Conservation (phyloP, 768 basidiomycete species). For the Termitomyces sp. region DNA sequence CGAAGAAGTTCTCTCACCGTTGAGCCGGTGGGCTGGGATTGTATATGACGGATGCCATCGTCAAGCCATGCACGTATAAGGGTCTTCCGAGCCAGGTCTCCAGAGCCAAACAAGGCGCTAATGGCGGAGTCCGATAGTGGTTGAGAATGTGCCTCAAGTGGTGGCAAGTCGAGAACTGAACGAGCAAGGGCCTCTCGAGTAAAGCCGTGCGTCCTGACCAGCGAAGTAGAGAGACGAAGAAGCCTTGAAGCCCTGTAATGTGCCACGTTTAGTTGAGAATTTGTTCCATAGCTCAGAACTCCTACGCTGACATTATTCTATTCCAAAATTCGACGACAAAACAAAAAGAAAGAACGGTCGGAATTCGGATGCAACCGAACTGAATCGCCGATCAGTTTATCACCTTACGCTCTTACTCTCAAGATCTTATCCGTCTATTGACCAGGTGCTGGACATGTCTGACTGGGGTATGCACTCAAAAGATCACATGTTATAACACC, state of each 20-base stretch:
- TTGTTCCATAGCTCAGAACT: not conserved
- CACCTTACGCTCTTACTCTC: conserved; percentile 2
- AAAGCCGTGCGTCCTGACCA: conserved; percentile 68
- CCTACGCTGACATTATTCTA: conserved; percentile 16
- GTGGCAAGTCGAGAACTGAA: conserved; percentile 55
- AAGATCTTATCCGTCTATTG: conserved; percentile 12
- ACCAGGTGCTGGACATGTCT: conserved; percentile 26
- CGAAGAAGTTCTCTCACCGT: conserved; percentile 51
- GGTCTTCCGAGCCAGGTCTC: conserved; percentile 59
- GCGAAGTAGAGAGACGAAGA: conserved; percentile 58
- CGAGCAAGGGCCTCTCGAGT: conserved; percentile 66
- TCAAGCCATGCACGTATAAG: conserved; percentile 75
- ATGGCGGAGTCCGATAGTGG: conserved; percentile 72
- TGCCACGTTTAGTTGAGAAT: not conserved
- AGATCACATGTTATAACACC: not conserved
- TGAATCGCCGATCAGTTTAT: conserved; percentile 24
- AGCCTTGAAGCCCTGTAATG: conserved; percentile 33
- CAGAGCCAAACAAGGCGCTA: conserved; percentile 69
- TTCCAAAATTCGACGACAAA: conserved; percentile 16
- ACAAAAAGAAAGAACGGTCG: too few species aligned
- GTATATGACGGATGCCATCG: conserved; percentile 57
- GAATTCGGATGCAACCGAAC: conserved; percentile 14
- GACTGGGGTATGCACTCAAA: conserved; percentile 33
- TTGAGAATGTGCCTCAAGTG: conserved; percentile 40
- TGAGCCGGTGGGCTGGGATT: conserved; percentile 15